These are phyloP conservation scores for Aegilops bicornis DNA, from an alignment of 176 grass and related monocot species.

Conservation along the genomic window DNA sequence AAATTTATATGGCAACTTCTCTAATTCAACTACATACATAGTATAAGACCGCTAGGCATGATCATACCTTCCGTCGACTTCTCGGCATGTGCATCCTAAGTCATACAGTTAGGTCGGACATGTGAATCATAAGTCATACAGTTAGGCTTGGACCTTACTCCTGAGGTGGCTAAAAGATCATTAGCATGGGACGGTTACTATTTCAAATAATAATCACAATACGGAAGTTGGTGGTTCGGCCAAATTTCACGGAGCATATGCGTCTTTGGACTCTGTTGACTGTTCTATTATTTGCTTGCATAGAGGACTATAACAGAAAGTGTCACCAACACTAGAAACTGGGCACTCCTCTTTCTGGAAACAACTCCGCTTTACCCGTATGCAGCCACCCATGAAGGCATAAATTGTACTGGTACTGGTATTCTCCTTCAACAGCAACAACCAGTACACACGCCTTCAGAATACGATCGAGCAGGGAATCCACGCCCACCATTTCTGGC, in stretches of 20 bases:
- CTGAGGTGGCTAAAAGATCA: neutral
- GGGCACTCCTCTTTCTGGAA: constrained; percentile 21
- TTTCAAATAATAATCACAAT: neutral
- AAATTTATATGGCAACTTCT: neutral
- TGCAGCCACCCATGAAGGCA: constrained; percentile 13
- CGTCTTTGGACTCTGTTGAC: neutral
- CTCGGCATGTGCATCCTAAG: neutral
- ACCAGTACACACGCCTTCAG: constrained; percentile 6
- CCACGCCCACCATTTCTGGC: constrained; percentile 18
- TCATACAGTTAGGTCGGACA: neutral
- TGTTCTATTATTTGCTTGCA: neutral
- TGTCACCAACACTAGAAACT: constrained; percentile 9
- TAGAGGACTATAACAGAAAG: constrained; percentile 21
- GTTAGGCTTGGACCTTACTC: neutral
- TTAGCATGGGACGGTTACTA: neutral
- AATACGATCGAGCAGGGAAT: constrained; percentile 1
- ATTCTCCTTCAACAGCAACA: neutral
- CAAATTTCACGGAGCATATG: neutral
- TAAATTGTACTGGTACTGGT: constrained; percentile 1
- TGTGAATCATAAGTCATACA: neutral
- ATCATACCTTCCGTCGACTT: neutral
- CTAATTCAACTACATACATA: constrained; percentile 16
- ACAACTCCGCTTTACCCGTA: constrained; percentile 10
- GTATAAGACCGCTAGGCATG: neutral
- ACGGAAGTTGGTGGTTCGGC: neutral